Evolutionary conservation across 331 rosid species (phyloP), one percentile per base, ranked within the genome.

Genomic region (Malus hybrid): DNA sequence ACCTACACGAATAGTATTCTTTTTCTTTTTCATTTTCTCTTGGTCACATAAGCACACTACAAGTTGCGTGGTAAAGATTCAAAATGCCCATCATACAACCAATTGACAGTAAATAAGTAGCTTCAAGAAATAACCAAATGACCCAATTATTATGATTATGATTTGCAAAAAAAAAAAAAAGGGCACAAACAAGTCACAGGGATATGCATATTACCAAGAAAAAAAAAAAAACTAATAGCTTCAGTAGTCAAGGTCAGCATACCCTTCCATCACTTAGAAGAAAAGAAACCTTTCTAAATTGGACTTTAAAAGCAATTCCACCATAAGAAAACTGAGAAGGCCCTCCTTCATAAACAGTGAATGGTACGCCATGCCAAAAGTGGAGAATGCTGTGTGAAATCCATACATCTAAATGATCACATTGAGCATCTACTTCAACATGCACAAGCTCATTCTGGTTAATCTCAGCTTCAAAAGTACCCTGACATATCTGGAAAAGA

Each of bases 201-300:
- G 63, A 72, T 28, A 42, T 13, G 16, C 15, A 32, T 4, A 26
- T 52, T 46, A 15, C 42, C 7, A 14, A 39, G 46, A 39, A 44
- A 48, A 63, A 56, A 55, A 34, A 62, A 24, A 50, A 12, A 61
- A 53, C 56, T 2, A 53, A 22, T 7, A 4, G 69, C 58, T 55
- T 22, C 55, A 67, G 24, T 19, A 72, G 34, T 60, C 53, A 63
- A 70, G 63, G 61, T 29, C 65, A 72, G 48, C 85, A 66, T 87
- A 94, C 98, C 97, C 90, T 87, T 88, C 89, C 99, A 84, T 94
- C 97, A 78, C 90, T 86, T 24, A 94, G 88, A 66, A 94, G 89
- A 80, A 94, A 57, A 53, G 95, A 88, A 83, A 88, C 86, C 75
- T 90, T 94, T 86, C 88, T 78, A 67, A 82, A 28, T 44, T 82